Base-by-base conservation (phyloP, 345 rosid species). In the Clausena lansium region DNA sequence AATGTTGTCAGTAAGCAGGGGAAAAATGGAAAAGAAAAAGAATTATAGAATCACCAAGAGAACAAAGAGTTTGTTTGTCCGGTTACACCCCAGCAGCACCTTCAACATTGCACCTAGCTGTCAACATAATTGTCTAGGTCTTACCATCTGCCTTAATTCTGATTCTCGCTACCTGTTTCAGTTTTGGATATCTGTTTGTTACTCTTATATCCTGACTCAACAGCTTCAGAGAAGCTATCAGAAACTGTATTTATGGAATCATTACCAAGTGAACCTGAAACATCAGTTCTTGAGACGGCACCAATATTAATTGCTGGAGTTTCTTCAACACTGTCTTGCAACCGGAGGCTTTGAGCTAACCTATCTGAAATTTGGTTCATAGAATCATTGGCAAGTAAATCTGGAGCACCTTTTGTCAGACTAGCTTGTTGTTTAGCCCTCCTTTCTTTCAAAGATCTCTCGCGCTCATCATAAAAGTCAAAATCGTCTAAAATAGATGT, bases 401-500 rank as follows among this genome's bases (percentile, higher is more conserved):
- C 58, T 28, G 81, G 64, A 41, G 67, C 77, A 77, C 67, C 81
- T 67, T 24, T 68, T n/a, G 73, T 65, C 55, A 60, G 71, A 71
- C 60, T 58, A 71, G 78, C 33, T 62, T 71, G 85, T 66, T 77
- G 86, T 73, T 69, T 88, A 74, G 82, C 80, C 76, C 77, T 88
- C 74, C 82, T 83, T 79, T 83, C 91, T 73, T 76, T 86, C 79
- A 80, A 69, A 74, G 84, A 41, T 82, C 81, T 84, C 84, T 92
- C 97, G 45, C 89, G 84, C 52, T 83, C 91, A 68, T 92, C 81
- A 35, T 92, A 92, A 64, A 86, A 90, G 17, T 63, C 75, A 73
- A 92, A 92, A 83, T 92, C 94, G 72, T 92, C 97, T 1, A 92
- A 83, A 36, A 92, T 84, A 30, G 89, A 88, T 72, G 93, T 85